Conservation (phyloP, 441 rosid species). For the Hura crepitans region DNA sequence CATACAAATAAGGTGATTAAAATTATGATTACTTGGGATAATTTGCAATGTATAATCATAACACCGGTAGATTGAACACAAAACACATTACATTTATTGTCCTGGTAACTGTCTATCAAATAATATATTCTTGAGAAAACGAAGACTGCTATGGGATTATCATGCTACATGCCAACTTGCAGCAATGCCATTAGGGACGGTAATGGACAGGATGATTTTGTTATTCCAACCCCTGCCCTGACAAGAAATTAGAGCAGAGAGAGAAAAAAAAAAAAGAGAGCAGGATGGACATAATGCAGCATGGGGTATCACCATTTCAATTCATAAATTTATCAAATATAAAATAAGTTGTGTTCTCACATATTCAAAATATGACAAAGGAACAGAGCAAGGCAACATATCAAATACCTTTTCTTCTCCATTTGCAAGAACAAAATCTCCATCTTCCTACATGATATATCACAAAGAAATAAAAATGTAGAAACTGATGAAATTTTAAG, state of each 20-base stretch:
- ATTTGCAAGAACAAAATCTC: slow-evolving; percentile 64
- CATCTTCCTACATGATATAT: slow-evolving; percentile 77
- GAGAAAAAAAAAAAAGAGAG: too few relatives aligned
- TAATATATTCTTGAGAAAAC: neutral
- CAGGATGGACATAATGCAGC: too few relatives aligned
- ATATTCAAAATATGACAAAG: too few relatives aligned
- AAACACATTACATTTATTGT: neutral
- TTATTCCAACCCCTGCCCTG: neutral
- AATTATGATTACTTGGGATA: neutral
- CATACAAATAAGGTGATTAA: neutral
- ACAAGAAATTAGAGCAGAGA: too few relatives aligned
- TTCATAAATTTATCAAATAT: too few relatives aligned
- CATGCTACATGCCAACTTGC: neutral
- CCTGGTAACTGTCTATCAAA: neutral
- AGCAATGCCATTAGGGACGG: neutral
- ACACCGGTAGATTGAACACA: neutral
- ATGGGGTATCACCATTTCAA: too few relatives aligned
- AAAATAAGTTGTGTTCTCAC: too few relatives aligned
- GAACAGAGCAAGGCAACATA: slow-evolving; percentile 23
- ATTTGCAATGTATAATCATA: neutral
- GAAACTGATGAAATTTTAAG: slow-evolving; percentile 7
- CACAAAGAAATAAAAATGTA: slow-evolving; percentile 18
- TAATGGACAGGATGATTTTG: neutral
- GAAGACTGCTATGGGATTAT: neutral
- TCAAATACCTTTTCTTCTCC: slow-evolving; percentile 75